Evolutionary conservation across 1,284 basidiomycete genomes (phyloP).

Genomic region (Ceratobasidium sp.): DNA sequence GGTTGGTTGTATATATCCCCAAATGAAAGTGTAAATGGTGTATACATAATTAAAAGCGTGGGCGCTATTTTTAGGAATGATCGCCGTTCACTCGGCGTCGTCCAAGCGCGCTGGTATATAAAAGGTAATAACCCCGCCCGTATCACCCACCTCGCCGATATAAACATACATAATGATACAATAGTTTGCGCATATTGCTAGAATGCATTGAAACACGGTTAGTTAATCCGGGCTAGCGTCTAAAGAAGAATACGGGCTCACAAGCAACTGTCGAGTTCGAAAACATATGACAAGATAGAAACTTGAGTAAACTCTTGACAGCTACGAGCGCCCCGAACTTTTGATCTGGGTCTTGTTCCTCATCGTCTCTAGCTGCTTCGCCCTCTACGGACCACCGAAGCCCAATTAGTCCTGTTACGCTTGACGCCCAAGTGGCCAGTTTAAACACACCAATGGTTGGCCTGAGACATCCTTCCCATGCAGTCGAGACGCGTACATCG

Average conservation of each 20-base stretch:
- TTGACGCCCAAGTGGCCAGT: neutral
- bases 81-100: neutral
- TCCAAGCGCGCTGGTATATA: slow-evolving; percentile 76
- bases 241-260: slow-evolving; percentile 58
- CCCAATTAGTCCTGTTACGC: neutral
- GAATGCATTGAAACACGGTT: slow-evolving; percentile 28
- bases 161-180: slow-evolving; percentile 93
- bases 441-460: slow-evolving; percentile 71
- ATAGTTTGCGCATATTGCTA: slow-evolving; percentile 86
- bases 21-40: slow-evolving; percentile 4
- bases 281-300: slow-evolving; percentile 84
- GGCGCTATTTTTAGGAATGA: too few relatives aligned
- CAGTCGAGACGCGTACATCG: slow-evolving; percentile 79
- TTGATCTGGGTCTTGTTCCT: slow-evolving; percentile 64
- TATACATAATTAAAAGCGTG: too few relatives aligned
- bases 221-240: neutral
- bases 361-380: slow-evolving; percentile 54
- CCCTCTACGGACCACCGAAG: slow-evolving; percentile 51
- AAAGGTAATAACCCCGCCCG: slow-evolving; percentile 89
- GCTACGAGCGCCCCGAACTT: slow-evolving; percentile 79
- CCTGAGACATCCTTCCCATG: slow-evolving; percentile 80
- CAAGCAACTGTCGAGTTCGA: slow-evolving; percentile 89
- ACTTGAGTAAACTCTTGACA: slow-evolving; percentile 83
- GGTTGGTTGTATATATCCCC: neutral
- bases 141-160: slow-evolving; percentile 84